phyloP scores from a whole-genome alignment of 1,284 basidiomycete species.

The Trametes sp. region DNA sequence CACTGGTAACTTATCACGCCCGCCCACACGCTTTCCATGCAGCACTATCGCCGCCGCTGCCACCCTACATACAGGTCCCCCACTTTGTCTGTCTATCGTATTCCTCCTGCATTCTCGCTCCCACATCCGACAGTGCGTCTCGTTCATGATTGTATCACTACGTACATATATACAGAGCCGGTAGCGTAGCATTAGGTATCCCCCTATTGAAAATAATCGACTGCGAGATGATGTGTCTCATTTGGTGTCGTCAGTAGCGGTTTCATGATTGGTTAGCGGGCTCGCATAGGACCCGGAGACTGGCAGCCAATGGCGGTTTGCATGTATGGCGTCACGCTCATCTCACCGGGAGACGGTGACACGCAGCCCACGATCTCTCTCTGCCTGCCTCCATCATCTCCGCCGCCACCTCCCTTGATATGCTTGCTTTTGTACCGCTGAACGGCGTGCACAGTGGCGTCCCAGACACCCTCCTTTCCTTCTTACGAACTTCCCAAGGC shows the following conservation, averaged over 20 bases:
- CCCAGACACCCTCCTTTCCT: slow-evolving; percentile 2
- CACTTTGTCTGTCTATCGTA: slow-evolving; percentile 7
- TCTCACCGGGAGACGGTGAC: slow-evolving; percentile 7
- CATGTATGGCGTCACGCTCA: slow-evolving; percentile 19
- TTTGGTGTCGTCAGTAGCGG: background rate
- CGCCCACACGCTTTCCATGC: slow-evolving; percentile 21
- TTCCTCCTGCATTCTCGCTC: slow-evolving; percentile 4
- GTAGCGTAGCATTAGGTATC: slow-evolving; percentile 30
- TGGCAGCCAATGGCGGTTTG: slow-evolving; percentile 24
- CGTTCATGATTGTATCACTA: slow-evolving; percentile 31
- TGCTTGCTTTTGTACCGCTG: slow-evolving; percentile 5
- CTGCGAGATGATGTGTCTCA: background rate
- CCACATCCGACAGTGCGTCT: slow-evolving; percentile 7
- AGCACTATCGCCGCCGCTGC: slow-evolving; percentile 23
- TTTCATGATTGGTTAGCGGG: background rate
- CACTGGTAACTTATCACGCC: slow-evolving; percentile 28
- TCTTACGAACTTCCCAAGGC: slow-evolving; percentile 18
- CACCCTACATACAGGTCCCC: background rate
- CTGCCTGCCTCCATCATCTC: background rate
- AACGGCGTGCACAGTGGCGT: background rate
- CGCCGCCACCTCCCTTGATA: background rate
- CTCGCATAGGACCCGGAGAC: slow-evolving; percentile 4
- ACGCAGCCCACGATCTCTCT: background rate
- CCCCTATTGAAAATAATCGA: slow-evolving; percentile 27
- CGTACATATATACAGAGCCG: slow-evolving; percentile 26